Evolutionary conservation across 768 basidiomycete genomes (phyloP).

Genomic region (Russula foetens): DNA sequence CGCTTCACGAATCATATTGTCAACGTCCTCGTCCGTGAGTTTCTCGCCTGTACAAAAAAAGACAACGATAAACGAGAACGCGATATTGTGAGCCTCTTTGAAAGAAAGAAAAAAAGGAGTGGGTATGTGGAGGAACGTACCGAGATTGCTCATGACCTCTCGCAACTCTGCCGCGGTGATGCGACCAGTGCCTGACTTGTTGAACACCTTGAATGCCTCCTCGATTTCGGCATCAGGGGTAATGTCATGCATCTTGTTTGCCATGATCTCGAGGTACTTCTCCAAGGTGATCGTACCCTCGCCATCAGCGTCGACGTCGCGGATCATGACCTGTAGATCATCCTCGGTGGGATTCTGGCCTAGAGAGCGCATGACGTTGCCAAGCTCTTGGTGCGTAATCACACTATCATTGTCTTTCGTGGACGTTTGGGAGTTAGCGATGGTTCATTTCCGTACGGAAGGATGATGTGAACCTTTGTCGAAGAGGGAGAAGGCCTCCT

Average conservation of each 20-base stretch:
- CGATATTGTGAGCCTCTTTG: too few relatives aligned
- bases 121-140: slow-evolving; percentile 40
- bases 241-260: slow-evolving; percentile 84
- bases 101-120: background rate
- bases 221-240: slow-evolving; percentile 92
- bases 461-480: slow-evolving; percentile 65
- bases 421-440: background rate
- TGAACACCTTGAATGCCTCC: slow-evolving; percentile 96
- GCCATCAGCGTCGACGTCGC: slow-evolving; percentile 85
- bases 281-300: slow-evolving; percentile 79
- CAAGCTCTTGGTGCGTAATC: slow-evolving; percentile 85
- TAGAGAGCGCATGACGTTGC: slow-evolving; percentile 88
- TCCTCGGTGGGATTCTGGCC: slow-evolving; percentile 91
- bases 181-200: slow-evolving; percentile 90
- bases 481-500: slow-evolving; percentile 97
- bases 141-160: slow-evolving; percentile 87
- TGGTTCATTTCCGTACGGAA: background rate
- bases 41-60: slow-evolving; percentile 57
- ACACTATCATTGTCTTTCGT: slow-evolving; percentile 81
- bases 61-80: background rate
- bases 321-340: slow-evolving; percentile 92
- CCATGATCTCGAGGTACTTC: slow-evolving; percentile 81
- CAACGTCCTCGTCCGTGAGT: slow-evolving; percentile 77
- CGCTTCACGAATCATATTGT: slow-evolving; percentile 96
- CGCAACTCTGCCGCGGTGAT: slow-evolving; percentile 82